Evolutionary conservation across 2,329 filamentous ascomycete species (phyloP).

Genomic region (Lasiodiplodia theobromae): DNA sequence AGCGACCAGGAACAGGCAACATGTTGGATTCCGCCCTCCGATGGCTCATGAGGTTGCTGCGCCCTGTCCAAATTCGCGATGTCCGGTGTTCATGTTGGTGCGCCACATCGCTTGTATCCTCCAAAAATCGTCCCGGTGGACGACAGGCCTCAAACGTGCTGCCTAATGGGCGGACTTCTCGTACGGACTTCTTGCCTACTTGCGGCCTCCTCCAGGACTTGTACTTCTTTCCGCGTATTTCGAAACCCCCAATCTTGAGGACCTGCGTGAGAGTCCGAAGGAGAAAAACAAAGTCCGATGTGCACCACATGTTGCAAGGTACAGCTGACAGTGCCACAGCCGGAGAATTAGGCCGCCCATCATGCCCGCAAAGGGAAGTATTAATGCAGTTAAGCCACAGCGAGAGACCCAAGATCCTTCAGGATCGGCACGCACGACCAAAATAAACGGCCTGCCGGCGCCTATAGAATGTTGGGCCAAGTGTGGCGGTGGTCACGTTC

Average conservation of each 20-base stretch:
- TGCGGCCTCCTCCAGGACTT: not conserved
- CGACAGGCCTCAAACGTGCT: not conserved
- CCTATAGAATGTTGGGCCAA: conserved; percentile 5
- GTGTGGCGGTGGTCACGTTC: conserved; percentile 11
- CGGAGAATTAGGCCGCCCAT: not conserved
- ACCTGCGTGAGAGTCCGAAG: not conserved
- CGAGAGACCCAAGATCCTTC: not conserved
- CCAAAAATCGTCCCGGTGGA: not conserved
- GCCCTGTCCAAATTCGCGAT: conserved; percentile 18
- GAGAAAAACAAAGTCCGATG: not conserved
- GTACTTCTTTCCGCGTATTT: not conserved
- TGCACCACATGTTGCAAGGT: not conserved
- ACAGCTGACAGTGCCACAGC: not conserved
- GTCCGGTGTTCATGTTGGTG: conserved; percentile 20
- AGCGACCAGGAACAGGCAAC: conserved; percentile 7
- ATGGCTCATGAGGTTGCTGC: conserved; percentile 14
- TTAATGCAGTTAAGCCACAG: conserved; percentile 13
- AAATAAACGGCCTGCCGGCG: conserved; percentile 10
- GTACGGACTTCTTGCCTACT: not conserved
- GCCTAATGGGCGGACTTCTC: not conserved
- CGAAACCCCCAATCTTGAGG: not conserved
- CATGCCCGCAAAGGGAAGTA: not conserved
- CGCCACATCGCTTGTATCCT: conserved; percentile 8
- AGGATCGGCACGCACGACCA: conserved; percentile 1
- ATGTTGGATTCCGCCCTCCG: conserved; percentile 17